Percentiles rank a stretch among this genome's conserved stretches.
Conservation (phyloP, 2,329 filamentous ascomycete genomes). For the Paraphoma chrysanthemicola region DNA sequence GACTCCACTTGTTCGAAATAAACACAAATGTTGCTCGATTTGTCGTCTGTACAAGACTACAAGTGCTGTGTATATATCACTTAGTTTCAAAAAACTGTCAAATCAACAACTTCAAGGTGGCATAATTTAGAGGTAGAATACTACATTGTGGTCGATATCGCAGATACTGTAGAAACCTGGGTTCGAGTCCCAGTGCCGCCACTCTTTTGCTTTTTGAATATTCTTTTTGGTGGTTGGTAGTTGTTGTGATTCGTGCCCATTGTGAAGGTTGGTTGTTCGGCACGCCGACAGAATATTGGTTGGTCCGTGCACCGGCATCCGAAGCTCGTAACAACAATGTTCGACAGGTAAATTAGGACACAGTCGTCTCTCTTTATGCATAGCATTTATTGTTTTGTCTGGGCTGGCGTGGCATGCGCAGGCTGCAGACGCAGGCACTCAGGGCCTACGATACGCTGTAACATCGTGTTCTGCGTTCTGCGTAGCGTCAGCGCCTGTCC, state of each 20-base stretch:
- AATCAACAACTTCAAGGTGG: neutral
- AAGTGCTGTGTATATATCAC: neutral
- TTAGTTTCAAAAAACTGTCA: neutral
- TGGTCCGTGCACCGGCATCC: too few species aligned
- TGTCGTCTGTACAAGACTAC: too few species aligned
- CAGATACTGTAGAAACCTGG: neutral
- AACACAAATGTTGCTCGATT: too few species aligned
- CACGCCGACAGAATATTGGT: too few species aligned
- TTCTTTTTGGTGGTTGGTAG: neutral
- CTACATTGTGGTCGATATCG: constrained; percentile 1
- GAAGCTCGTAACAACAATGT: too few species aligned
- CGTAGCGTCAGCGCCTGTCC: neutral
- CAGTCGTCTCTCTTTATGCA: neutral
- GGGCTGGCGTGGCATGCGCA: too few species aligned
- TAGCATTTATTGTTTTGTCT: neutral
- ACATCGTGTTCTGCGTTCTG: neutral
- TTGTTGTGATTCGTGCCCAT: neutral
- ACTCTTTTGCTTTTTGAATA: neutral
- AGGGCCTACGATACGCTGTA: neutral
- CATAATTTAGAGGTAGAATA: constrained; percentile 3
- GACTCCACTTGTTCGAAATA: neutral
- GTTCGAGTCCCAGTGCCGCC: neutral
- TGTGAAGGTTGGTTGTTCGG: too few species aligned
- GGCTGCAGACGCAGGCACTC: too few species aligned
- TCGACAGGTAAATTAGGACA: too few species aligned